Conservation (phyloP, 108 stramenopile species). For the Nitzschia putrida region DNA sequence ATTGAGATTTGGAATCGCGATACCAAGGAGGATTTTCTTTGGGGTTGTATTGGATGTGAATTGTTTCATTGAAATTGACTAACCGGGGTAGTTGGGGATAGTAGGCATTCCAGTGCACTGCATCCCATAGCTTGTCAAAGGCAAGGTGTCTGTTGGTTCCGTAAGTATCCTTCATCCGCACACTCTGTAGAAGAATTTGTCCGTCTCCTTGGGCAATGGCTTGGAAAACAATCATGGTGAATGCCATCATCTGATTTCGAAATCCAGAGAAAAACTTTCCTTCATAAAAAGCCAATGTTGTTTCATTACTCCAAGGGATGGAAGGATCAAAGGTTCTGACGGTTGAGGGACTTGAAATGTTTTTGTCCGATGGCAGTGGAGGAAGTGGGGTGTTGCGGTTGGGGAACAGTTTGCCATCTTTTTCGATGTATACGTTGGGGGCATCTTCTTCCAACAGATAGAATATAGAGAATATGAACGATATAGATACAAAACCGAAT, state of each 20-base stretch:
- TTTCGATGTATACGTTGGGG: too few relatives aligned
- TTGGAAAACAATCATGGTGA: slow-evolving; percentile 23
- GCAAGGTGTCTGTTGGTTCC: slow-evolving; percentile 17
- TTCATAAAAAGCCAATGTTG: slow-evolving; percentile 6
- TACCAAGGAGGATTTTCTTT: neutral
- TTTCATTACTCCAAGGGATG: slow-evolving; percentile 10
- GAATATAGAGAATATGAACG: too few relatives aligned
- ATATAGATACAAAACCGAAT: too few relatives aligned
- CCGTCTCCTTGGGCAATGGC: slow-evolving; percentile 17
- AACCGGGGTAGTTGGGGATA: slow-evolving; percentile 22
- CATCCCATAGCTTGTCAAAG: slow-evolving; percentile 26
- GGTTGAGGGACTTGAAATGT: too few relatives aligned
- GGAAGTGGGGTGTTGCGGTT: too few relatives aligned
- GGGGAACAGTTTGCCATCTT: too few relatives aligned
- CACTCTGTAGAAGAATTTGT: slow-evolving; percentile 15
- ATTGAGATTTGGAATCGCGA: neutral
- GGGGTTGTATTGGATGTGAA: slow-evolving; percentile 24
- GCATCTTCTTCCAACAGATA: too few relatives aligned
- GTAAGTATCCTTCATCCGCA: slow-evolving; percentile 32
- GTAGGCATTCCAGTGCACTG: slow-evolving; percentile 31
- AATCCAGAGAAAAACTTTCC: slow-evolving; percentile 21
- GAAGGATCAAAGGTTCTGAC: too few relatives aligned
- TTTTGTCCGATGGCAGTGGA: too few relatives aligned
- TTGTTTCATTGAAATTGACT: slow-evolving; percentile 9
- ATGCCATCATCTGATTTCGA: slow-evolving; percentile 35